A percentile compares a stretch with the other conserved stretches of the same genome.
Evolutionary conservation across 805 yeast species (phyloP).

Genomic region (Candida dajiaensis): DNA sequence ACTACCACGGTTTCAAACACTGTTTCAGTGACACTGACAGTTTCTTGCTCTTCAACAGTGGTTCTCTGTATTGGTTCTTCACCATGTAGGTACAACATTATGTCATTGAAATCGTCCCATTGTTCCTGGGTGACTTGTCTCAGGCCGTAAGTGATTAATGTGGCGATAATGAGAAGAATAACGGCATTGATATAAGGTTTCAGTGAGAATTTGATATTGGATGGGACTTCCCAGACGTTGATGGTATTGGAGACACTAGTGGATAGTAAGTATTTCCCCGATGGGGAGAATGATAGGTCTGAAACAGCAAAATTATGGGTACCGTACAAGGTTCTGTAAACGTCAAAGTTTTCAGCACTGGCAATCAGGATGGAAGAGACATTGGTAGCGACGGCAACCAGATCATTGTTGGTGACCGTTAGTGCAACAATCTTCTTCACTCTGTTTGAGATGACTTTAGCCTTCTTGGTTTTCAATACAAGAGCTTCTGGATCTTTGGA

Average conservation of each 20-base stretch:
- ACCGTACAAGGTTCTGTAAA: constrained; percentile 45
- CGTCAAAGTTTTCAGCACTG: constrained; percentile 43
- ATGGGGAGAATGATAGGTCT: constrained; percentile 59
- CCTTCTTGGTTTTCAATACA: constrained; percentile 29
- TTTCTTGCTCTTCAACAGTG: neutral
- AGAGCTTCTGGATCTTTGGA: neutral
- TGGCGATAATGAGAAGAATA: constrained; percentile 5
- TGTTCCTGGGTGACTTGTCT: constrained; percentile 13
- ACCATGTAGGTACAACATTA: neutral
- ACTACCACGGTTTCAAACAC: neutral
- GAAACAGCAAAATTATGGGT: constrained; percentile 83
- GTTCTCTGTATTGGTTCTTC: neutral
- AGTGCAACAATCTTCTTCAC: constrained; percentile 52
- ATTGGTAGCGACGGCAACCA: constrained; percentile 39
- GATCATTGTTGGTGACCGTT: constrained; percentile 33
- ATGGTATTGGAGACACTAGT: constrained; percentile 75
- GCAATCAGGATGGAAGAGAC: constrained; percentile 63
- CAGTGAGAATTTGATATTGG: constrained; percentile 26
- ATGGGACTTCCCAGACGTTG: constrained; percentile 56
- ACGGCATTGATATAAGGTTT: constrained; percentile 8
- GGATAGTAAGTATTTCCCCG: constrained; percentile 61
- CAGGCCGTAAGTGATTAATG: neutral
- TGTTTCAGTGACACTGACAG: neutral
- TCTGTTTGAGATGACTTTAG: constrained; percentile 37
- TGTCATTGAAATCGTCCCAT: constrained; percentile 8